A percentile compares a stretch with the other conserved stretches of the same genome.
Conservation (phyloP, 164 flowering plant species). For the Warburgia ugandensis region DNA sequence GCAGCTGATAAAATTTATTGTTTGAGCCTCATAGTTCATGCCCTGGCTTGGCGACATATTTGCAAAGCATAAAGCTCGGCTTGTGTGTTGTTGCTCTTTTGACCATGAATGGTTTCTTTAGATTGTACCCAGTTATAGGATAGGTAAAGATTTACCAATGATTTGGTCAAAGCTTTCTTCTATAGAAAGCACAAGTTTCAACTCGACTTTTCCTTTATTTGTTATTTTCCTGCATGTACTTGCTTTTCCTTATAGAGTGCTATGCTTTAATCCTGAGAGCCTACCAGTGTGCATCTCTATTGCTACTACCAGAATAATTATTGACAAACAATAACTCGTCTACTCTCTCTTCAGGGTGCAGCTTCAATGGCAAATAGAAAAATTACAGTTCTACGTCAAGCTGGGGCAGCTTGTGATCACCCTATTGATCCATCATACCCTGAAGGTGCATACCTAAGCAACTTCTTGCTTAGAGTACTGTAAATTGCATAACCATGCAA, state of each 20-base stretch:
- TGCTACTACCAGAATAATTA: too few relatives aligned
- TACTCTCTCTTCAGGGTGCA: constrained; percentile 47
- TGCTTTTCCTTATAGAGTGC: too few relatives aligned
- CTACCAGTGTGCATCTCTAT: background rate
- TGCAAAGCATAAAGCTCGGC: too few relatives aligned
- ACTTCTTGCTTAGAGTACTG: constrained; percentile 56
- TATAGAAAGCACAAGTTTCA: background rate
- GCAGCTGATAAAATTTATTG: too few relatives aligned
- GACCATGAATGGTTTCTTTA: too few relatives aligned
- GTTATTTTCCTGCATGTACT: background rate
- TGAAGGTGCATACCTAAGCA: constrained; percentile 83
- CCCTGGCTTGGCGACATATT: too few relatives aligned
- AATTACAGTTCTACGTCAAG: constrained; percentile 62
- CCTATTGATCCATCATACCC: constrained; percentile 91
- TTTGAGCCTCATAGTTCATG: too few relatives aligned
- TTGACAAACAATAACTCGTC: background rate
- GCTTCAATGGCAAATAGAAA: constrained; percentile 67
- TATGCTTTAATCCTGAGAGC: background rate
- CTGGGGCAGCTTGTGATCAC: constrained; percentile 93
- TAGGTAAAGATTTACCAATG: background rate
- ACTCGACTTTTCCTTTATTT: background rate
- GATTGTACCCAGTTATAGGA: background rate
- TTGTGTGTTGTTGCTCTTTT: too few relatives aligned
- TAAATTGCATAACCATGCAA: constrained; percentile 11
- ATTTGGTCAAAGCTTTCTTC: background rate